Evolutionary conservation across 495 filamentous ascomycete genomes (phyloP).

Genomic region (Symbiotaphrina buchneri): DNA sequence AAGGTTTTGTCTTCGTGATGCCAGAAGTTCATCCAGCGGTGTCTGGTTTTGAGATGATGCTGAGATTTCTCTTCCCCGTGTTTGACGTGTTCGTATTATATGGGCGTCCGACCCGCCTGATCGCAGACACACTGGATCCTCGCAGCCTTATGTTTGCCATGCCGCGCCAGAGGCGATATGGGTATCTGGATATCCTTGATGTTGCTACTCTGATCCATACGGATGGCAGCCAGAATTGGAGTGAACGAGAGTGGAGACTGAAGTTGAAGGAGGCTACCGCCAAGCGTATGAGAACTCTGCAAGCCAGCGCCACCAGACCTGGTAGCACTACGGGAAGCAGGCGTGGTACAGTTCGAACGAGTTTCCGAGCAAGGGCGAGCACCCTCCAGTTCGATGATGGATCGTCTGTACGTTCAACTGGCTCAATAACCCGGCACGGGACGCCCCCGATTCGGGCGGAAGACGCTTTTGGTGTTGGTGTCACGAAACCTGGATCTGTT

Average conservation of each 20-base stretch:
- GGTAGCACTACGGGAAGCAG: slow-evolving; percentile 38
- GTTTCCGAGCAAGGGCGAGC: slow-evolving; percentile 20
- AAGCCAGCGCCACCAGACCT: slow-evolving; percentile 20
- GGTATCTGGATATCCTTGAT: slow-evolving; percentile 77
- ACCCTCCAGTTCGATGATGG: slow-evolving; percentile 43
- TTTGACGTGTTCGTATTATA: slow-evolving; percentile 90
- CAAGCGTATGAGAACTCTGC: slow-evolving; percentile 39
- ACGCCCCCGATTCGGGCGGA: slow-evolving; percentile 12
- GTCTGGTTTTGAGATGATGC: slow-evolving; percentile 85
- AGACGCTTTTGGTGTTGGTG: slow-evolving; percentile 15
- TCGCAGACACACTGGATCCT: slow-evolving; percentile 67
- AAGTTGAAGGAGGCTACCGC: slow-evolving; percentile 77
- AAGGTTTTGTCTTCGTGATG: slow-evolving; percentile 97
- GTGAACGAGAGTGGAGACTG: slow-evolving; percentile 73
- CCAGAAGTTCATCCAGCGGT: slow-evolving; percentile 82
- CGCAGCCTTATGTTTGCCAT: slow-evolving; percentile 97
- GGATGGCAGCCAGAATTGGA: slow-evolving; percentile 58
- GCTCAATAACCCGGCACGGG: slow-evolving; percentile 21
- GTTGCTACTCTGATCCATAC: slow-evolving; percentile 57
- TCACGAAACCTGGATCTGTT: slow-evolving; percentile 16
- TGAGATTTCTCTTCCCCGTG: slow-evolving; percentile 83
- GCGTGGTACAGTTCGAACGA: slow-evolving; percentile 36
- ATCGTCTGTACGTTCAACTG: slow-evolving; percentile 29
- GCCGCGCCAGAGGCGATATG: slow-evolving; percentile 70
- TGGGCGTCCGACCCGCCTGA: slow-evolving; percentile 66